Evolutionary conservation across 495 filamentous ascomycete species (phyloP), one percentile per base, ranked within the genome.

Genomic region (Hypoxylon crocopeplum): DNA sequence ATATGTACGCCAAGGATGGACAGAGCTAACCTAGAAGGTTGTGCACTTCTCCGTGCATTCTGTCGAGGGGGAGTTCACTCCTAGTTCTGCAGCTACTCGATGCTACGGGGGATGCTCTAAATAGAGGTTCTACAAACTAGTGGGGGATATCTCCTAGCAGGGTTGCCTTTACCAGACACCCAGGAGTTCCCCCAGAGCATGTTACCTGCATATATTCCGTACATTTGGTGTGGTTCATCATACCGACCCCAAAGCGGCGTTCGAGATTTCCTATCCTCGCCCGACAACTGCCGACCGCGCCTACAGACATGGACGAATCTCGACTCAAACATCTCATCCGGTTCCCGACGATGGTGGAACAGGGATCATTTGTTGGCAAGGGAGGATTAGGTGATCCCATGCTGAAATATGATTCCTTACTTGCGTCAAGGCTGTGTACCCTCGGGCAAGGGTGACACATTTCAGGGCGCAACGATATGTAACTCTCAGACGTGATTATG

Each of bases 1-100:
- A 56, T 37, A 64, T 51, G 61, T 59, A 56, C 34, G 61, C 55
- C 55, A 64, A 64, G 55, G 39, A 25, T 19, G 27, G 53, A n/a
- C 34, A 49, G 30, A 37, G 15, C 24, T 33, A 44, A 42, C 7
- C 24, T 33, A 44, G 27, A 47, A 39, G 16, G 12, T 40, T 39
- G 29, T 27, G n/a, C 30, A 38, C 34, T 54, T 7, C 15, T 54
- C 22, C 42, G 30, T 48, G 32, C 24, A 34, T 20, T 49, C 24
- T 41, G 24, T 38, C 22, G 19, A n/a, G n/a, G n/a, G n/a, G n/a
- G n/a, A n/a, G n/a, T n/a, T n/a, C n/a, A n/a, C n/a, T n/a, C n/a
- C n/a, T 38, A 49, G 48, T 37, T 48, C 19, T 1, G 8, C 30
- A 37, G 17, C 15, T 41, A 24, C 53, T 44, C 29, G 30, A 21